Percentiles rank a stretch among this genome's conserved stretches.
These are phyloP conservation scores for Glycyrrhiza uralensis DNA, from an alignment of 306 rosid genomes.

Conservation along the genomic window DNA sequence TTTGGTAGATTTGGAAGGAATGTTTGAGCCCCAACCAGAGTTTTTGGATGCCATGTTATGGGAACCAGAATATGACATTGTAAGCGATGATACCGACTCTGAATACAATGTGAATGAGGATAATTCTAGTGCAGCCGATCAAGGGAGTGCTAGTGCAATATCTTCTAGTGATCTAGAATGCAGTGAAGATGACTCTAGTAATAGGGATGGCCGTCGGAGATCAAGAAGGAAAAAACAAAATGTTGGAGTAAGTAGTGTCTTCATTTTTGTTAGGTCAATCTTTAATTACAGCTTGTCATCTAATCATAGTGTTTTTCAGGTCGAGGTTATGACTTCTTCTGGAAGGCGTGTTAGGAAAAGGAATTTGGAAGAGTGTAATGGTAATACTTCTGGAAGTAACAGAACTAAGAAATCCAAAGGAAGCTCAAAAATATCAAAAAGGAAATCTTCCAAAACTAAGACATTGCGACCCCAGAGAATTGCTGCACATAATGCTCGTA, in stretches of 20 bases:
- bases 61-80: slow-evolving; percentile 78
- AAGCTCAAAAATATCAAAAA: slow-evolving; percentile 42
- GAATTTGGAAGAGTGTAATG: slow-evolving; percentile 58
- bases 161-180: slow-evolving; percentile 60
- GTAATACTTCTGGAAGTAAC: slow-evolving; percentile 42
- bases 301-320: slow-evolving; percentile 44
- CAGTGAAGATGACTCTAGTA: slow-evolving; percentile 53
- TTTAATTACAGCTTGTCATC: slow-evolving; percentile 25
- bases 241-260: slow-evolving; percentile 37
- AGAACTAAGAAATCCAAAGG: slow-evolving; percentile 51
- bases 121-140: slow-evolving; percentile 63
- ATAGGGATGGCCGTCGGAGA: slow-evolving; percentile 63
- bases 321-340: slow-evolving; percentile 44
- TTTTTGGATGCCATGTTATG: slow-evolving; percentile 67
- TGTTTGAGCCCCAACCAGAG: slow-evolving; percentile 72
- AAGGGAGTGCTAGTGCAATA: slow-evolving; percentile 46
- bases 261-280: slow-evolving; percentile 15
- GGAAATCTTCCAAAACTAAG: slow-evolving; percentile 56
- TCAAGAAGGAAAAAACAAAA: slow-evolving; percentile 71
- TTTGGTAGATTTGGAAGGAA: slow-evolving; percentile 81
- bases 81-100: slow-evolving; percentile 73
- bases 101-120: slow-evolving; percentile 79
- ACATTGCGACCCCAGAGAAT: slow-evolving; percentile 59
- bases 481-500: slow-evolving; percentile 79
- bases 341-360: slow-evolving; percentile 79